phyloP scores from a whole-genome alignment of 2,329 filamentous ascomycete species.

The Fusarium sp. region DNA sequence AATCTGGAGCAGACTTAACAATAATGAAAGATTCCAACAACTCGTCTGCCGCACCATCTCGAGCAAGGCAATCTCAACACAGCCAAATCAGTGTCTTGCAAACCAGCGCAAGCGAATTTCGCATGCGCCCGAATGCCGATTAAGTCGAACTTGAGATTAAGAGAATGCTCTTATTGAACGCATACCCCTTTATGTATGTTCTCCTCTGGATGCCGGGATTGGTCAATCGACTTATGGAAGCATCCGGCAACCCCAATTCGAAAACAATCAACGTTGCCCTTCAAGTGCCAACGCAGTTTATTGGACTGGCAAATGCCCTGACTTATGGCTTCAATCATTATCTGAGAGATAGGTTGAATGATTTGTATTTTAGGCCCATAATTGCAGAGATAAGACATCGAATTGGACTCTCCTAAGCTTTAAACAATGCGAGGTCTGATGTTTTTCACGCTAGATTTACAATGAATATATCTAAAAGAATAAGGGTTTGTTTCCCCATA shows the following conservation, averaged over 20 bases:
- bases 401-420: not conserved
- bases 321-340: constrained; percentile 42
- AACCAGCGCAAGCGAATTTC: constrained; percentile 29
- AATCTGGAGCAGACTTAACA: not conserved
- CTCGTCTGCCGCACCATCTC: not conserved
- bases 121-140: constrained; percentile 11
- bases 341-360: constrained; percentile 26
- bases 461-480: no score
- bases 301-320: constrained; percentile 31
- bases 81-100: not conserved
- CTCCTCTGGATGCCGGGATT: constrained; percentile 35
- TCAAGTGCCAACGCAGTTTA: constrained; percentile 30
- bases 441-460: no score
- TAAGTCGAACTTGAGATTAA: constrained; percentile 32
- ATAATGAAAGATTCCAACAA: not conserved
- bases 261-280: constrained; percentile 13
- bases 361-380: constrained; percentile 11
- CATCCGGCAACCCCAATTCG: constrained; percentile 13
- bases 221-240: constrained; percentile 34
- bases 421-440: not conserved
- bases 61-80: not conserved
- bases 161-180: constrained; percentile 38
- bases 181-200: constrained; percentile 37
- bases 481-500: no score
- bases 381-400: constrained; percentile 4